Evolutionary conservation across 2,329 filamentous ascomycete genomes (phyloP).

Genomic region (Aspergillus costaricaensis): DNA sequence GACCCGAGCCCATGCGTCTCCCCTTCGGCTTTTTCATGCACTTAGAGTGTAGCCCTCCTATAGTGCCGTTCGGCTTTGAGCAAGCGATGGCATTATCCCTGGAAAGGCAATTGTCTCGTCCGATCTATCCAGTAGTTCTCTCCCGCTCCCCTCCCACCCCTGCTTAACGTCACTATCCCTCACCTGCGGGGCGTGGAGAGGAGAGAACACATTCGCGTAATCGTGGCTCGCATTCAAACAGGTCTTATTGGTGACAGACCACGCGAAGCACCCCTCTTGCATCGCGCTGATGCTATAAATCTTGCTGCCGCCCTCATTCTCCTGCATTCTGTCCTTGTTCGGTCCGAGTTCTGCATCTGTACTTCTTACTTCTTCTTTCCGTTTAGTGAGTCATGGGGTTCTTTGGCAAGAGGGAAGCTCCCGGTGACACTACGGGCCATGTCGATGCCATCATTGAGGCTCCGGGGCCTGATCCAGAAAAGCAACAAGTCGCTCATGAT

Average conservation of each 20-base stretch:
- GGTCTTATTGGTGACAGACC: background rate
- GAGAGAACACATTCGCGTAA: background rate
- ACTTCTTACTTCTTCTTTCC: background rate
- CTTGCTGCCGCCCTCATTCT: background rate
- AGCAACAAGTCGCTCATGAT: constrained; percentile 25
- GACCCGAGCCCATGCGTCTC: background rate
- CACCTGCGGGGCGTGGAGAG: background rate
- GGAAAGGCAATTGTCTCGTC: background rate
- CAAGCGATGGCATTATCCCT: background rate
- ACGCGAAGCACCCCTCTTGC: background rate
- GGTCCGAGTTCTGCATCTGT: background rate
- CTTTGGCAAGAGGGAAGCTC: constrained; percentile 11
- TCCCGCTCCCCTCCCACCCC: background rate
- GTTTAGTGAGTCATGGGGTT: constrained; percentile 13
- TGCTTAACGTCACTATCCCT: background rate
- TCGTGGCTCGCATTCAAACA: background rate
- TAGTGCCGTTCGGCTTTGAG: background rate
- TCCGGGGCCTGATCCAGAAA: constrained; percentile 30
- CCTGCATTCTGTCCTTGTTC: background rate
- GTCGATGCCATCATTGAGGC: constrained; percentile 26
- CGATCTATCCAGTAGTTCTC: background rate
- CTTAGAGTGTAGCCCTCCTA: background rate
- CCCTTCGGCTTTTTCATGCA: background rate
- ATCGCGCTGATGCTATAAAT: background rate
- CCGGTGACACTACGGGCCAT: background rate